phyloP scores from a whole-genome alignment of 805 yeast genomes.

The Lachancea nothofagi region DNA sequence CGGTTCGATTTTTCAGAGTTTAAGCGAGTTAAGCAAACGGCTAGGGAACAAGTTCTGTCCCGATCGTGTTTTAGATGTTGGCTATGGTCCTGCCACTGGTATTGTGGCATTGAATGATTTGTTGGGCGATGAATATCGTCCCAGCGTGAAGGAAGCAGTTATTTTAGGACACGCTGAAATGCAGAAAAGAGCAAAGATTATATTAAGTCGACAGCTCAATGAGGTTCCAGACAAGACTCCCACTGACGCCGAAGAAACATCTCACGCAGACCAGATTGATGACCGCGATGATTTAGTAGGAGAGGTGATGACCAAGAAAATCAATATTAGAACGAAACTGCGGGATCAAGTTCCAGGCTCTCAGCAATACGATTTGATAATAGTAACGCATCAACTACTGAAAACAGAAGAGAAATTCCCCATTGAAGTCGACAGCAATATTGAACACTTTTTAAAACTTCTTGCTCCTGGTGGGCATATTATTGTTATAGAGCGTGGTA shows the following conservation, averaged over 20 bases:
- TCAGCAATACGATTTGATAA: slow-evolving; percentile 69
- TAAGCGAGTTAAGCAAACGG: slow-evolving; percentile 59
- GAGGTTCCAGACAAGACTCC: slow-evolving; percentile 34
- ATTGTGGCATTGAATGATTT: slow-evolving; percentile 82
- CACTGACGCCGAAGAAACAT: slow-evolving; percentile 6
- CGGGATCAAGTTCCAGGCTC: slow-evolving; percentile 45
- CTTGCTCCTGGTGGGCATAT: slow-evolving; percentile 76
- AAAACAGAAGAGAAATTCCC: slow-evolving; percentile 59
- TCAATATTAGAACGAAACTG: slow-evolving; percentile 51
- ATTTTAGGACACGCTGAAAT: slow-evolving; percentile 66
- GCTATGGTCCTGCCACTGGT: slow-evolving; percentile 91
- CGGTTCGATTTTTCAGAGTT: slow-evolving; percentile 58
- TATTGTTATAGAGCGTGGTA: slow-evolving; percentile 81
- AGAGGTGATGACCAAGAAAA: slow-evolving; percentile 50
- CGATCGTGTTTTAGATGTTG: slow-evolving; percentile 63
- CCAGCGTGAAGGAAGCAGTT: slow-evolving; percentile 63
- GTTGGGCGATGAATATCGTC: slow-evolving; percentile 59
- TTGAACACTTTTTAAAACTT: slow-evolving; percentile 53
- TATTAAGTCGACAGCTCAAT: slow-evolving; percentile 62
- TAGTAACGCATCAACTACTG: slow-evolving; percentile 74
- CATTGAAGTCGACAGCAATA: slow-evolving; percentile 60
- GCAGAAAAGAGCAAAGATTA: slow-evolving; percentile 72
- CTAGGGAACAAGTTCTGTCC: slow-evolving; percentile 58
- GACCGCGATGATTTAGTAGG: slow-evolving; percentile 39
- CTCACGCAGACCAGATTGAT: slow-evolving; percentile 16